Evolutionary conservation across 2,329 filamentous ascomycete species (phyloP).

Genomic region (Fusarium dlaminii): DNA sequence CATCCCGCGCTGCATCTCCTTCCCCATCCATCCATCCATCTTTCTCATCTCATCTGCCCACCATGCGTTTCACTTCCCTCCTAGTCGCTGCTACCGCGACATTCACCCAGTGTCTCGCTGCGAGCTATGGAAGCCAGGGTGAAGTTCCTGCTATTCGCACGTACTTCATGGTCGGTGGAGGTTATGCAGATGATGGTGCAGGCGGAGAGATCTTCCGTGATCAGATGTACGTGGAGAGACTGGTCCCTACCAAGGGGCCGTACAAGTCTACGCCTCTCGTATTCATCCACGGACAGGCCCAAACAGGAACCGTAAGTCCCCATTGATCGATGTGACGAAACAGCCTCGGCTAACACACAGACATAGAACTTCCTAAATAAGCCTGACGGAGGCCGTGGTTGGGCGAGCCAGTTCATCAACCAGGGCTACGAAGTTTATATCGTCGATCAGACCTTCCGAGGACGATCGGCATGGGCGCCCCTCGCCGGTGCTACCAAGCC

Average conservation of each 20-base stretch:
- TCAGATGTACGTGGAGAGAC: slow-evolving; percentile 38
- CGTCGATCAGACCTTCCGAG: slow-evolving; percentile 36
- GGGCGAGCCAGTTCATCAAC: slow-evolving; percentile 33
- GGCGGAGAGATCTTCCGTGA: slow-evolving; percentile 35
- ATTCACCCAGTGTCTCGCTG: not conserved
- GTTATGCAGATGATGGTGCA: slow-evolving; percentile 29
- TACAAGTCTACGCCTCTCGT: slow-evolving; percentile 23
- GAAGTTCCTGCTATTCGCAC: slow-evolving; percentile 29
- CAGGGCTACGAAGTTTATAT: slow-evolving; percentile 39
- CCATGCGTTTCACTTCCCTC: not conserved
- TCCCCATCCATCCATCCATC: not conserved
- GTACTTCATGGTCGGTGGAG: slow-evolving; percentile 29
- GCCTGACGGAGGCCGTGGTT: slow-evolving; percentile 35
- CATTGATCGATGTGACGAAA: not conserved
- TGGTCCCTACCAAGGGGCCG: slow-evolving; percentile 14
- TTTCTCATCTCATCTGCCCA: not conserved
- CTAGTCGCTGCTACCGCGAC: not conserved
- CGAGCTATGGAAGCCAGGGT: not conserved
- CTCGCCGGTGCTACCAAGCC: slow-evolving; percentile 23
- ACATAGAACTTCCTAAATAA: slow-evolving; percentile 37
- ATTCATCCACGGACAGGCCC: slow-evolving; percentile 34
- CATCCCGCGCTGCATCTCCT: not conserved
- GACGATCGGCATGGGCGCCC: slow-evolving; percentile 34
- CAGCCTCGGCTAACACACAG: not conserved
- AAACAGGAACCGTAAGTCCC: slow-evolving; percentile 30